A percentile compares a stretch with the other conserved stretches of the same genome.
These are phyloP conservation scores for Aureobasidium sp. DNA, from an alignment of 2,329 filamentous ascomycete species.

Conservation along the genomic window DNA sequence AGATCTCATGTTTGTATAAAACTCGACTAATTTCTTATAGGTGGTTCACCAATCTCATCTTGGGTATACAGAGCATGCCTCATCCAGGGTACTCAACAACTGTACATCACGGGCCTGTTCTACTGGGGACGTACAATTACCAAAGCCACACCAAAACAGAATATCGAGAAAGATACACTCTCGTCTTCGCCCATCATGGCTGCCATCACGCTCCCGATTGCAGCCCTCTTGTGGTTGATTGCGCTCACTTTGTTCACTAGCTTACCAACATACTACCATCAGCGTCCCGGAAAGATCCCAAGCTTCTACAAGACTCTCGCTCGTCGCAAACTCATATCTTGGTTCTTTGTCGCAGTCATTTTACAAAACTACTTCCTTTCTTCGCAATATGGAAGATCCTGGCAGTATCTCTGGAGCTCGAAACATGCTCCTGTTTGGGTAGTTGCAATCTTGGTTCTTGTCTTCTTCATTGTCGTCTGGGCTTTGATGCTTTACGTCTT, in stretches of 20 bases:
- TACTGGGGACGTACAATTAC: conserved; percentile 55
- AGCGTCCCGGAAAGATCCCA: conserved; percentile 53
- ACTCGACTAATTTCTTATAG: conserved; percentile 28
- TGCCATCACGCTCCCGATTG: conserved; percentile 50
- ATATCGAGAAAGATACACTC: conserved; percentile 27
- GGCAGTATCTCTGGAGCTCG: conserved; percentile 54
- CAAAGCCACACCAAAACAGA: conserved; percentile 26
- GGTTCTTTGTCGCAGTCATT: conserved; percentile 57
- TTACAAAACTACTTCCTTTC: conserved; percentile 61
- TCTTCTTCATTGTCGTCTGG: conserved; percentile 51
- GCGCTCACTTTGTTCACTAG: conserved; percentile 49
- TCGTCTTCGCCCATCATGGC: conserved; percentile 23
- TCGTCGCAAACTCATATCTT: conserved; percentile 55
- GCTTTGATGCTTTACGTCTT: conserved; percentile 43
- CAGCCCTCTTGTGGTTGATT: conserved; percentile 47
- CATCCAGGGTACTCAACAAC: conserved; percentile 58
- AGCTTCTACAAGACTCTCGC: conserved; percentile 55
- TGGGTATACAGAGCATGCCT: conserved; percentile 59
- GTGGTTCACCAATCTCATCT: conserved; percentile 46
- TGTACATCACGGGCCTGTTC: conserved; percentile 57
- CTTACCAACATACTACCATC: conserved; percentile 57
- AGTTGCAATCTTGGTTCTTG: conserved; percentile 46
- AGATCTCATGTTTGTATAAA: not conserved
- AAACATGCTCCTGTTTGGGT: conserved; percentile 48
- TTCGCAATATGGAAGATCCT: conserved; percentile 58